Evolutionary conservation across 495 filamentous ascomycete species (phyloP), one percentile per base, ranked within the genome.

Genomic region (Talaromyces ruber): DNA sequence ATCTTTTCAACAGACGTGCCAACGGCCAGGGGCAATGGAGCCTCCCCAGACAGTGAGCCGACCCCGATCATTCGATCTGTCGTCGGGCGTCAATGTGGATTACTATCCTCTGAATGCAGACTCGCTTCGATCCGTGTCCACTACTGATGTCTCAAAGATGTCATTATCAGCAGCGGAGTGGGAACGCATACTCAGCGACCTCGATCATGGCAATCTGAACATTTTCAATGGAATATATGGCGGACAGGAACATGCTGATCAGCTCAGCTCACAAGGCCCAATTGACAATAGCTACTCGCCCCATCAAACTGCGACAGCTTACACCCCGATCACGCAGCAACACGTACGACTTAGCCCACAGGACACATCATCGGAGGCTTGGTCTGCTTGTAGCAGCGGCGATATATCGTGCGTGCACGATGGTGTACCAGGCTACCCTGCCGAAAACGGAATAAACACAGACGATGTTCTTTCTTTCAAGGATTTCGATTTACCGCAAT

Each of bases 181-280:
- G 91, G 90, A 93, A 69, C 82, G 85, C 12, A 80, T 94, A 1
- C 77, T 93, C 18, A 85, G 86, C 45, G 85, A 85, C 37, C 84
- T 96, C 74, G 91, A 94, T 63, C 84, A 85, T 34, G 90, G 88
- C 4, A 84, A 84, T 66, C 84, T 86, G 16, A 93, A 91, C 68
- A 85, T 93, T 9, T 94, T 92, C 79, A 90, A 89, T 64, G 85
- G 87, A 9, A 91, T 93, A 59, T 93, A 93, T 67, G 90, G 89
- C 54, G 88, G 88, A 14, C 84, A 83, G 51, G 79, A 83, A 39
- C 77, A 78, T 24, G 81, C 81, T 51, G 64, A 79, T 71, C 67
- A 75, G 70, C 64, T 71, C 68, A 71, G 77, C 39, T 72, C 76
- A 58, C 76, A 77, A 52, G 74, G 63, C 53, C 65, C 14, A 25